A percentile compares a stretch with the other conserved stretches of the same genome.
These are phyloP conservation scores for Acarospora socialis DNA, from an alignment of 2,329 filamentous ascomycete species.

Conservation along the genomic window DNA sequence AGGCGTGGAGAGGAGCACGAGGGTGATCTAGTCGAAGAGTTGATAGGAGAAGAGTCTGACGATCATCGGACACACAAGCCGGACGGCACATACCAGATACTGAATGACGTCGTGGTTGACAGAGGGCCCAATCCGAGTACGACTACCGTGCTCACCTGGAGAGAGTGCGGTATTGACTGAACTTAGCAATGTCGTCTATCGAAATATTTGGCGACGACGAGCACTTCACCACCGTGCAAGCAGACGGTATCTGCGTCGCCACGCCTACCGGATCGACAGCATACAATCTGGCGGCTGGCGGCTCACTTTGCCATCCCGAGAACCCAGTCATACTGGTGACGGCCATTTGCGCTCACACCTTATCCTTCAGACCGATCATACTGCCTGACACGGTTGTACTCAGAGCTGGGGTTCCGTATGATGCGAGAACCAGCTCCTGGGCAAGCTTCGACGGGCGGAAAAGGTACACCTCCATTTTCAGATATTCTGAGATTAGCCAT, in stretches of 20 bases:
- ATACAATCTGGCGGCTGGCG: constrained; percentile 92
- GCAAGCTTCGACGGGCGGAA: constrained; percentile 96
- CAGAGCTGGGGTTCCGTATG: constrained; percentile 85
- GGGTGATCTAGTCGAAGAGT: constrained; percentile 71
- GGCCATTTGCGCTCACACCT: constrained; percentile 84
- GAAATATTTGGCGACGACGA: constrained; percentile 92
- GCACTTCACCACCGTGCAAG: constrained; percentile 85
- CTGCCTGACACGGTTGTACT: constrained; percentile 91
- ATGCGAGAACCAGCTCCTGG: constrained; percentile 80
- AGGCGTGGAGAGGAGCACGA: constrained; percentile 24
- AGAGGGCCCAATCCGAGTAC: constrained; percentile 81
- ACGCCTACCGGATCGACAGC: constrained; percentile 91
- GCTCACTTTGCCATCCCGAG: constrained; percentile 86
- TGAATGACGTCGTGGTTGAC: constrained; percentile 96
- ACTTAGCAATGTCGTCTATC: constrained; percentile 68
- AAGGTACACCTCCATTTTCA: constrained; percentile 31
- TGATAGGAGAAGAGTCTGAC: constrained; percentile 74
- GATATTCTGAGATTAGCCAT: neutral
- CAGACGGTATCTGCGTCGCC: constrained; percentile 84
- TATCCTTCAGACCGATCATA: constrained; percentile 93
- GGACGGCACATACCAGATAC: constrained; percentile 71
- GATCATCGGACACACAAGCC: constrained; percentile 75
- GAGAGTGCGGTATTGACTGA: constrained; percentile 10
- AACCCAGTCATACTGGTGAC: constrained; percentile 93
- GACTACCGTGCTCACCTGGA: constrained; percentile 24